Conservation (phyloP, 108 stramenopile genomes). For the Licmophora abbreviata region DNA sequence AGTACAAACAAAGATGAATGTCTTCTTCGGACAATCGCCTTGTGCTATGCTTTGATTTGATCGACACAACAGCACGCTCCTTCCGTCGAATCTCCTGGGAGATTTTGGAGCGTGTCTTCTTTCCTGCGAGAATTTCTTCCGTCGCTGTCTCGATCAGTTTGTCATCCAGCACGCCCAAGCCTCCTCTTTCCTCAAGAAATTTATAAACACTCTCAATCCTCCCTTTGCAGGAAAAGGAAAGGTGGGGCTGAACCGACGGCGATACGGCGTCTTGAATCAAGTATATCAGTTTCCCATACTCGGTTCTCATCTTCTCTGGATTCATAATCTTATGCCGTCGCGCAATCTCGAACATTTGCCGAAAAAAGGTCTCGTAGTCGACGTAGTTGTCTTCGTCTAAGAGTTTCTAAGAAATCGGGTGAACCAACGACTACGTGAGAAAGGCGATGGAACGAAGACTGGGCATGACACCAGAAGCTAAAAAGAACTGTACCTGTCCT, state of each 20-base stretch:
- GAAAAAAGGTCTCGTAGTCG: conserved; percentile 26
- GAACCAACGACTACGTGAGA: conserved; percentile 2
- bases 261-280: conserved; percentile 66
- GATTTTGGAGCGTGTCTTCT: conserved; percentile 45
- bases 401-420: conserved; percentile 1
- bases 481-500: conserved; percentile 27
- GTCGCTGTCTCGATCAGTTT: conserved; percentile 53
- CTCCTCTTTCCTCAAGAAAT: conserved; percentile 35
- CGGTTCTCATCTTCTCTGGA: conserved; percentile 80
- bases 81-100: conserved; percentile 57
- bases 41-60: conserved; percentile 37
- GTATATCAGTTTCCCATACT: conserved; percentile 76
- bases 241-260: conserved; percentile 16
- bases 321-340: conserved; percentile 83
- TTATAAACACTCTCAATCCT: conserved; percentile 41
- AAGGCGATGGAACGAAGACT: not conserved
- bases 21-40: conserved; percentile 26
- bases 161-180: conserved; percentile 27
- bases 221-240: conserved; percentile 27
- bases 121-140: conserved; percentile 52
- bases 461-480: not conserved
- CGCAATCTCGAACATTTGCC: conserved; percentile 58
- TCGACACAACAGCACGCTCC: conserved; percentile 40
- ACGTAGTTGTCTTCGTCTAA: conserved; percentile 18
- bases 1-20: conserved; percentile 74